Conservation (phyloP, 2,329 filamentous ascomycete genomes). For the Periglandula ipomoeae region DNA sequence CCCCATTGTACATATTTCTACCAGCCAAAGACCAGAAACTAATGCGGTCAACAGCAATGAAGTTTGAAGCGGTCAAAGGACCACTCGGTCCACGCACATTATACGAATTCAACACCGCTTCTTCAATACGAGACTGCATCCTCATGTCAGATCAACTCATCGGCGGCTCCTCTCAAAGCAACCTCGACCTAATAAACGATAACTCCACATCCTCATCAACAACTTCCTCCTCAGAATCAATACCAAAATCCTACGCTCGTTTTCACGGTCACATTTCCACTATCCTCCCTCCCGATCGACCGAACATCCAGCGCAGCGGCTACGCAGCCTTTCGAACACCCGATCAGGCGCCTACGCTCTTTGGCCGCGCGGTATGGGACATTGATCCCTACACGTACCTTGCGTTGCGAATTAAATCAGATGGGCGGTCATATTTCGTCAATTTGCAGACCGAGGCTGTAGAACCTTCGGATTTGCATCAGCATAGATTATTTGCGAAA, state of each 20-base stretch:
- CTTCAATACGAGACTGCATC: constrained; percentile 49
- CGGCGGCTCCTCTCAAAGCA: constrained; percentile 71
- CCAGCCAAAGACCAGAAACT: not conserved
- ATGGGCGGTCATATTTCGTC: constrained; percentile 85
- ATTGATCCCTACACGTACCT: constrained; percentile 84
- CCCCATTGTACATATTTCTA: not conserved
- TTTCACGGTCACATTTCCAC: constrained; percentile 89
- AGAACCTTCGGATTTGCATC: constrained; percentile 90
- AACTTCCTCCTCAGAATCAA: constrained; percentile 9
- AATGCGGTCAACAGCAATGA: constrained; percentile 44
- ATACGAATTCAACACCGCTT: constrained; percentile 48
- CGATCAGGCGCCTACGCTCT: constrained; percentile 68
- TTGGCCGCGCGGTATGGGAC: constrained; percentile 79
- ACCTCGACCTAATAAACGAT: constrained; percentile 52
- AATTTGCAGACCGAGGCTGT: constrained; percentile 94
- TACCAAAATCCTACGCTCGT: constrained; percentile 47
- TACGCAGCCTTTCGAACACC: constrained; percentile 86
- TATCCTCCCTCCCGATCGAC: constrained; percentile 64
- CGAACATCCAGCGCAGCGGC: constrained; percentile 68
- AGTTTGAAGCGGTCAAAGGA: constrained; percentile 58
- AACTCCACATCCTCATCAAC: constrained; percentile 14
- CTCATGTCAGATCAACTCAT: constrained; percentile 81
- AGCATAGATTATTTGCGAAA: constrained; percentile 77
- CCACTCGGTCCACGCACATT: constrained; percentile 56
- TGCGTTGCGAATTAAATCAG: constrained; percentile 79